Evolutionary conservation across 352 stramenopile species (phyloP).

Genomic region (Phytopythium boreale): DNA sequence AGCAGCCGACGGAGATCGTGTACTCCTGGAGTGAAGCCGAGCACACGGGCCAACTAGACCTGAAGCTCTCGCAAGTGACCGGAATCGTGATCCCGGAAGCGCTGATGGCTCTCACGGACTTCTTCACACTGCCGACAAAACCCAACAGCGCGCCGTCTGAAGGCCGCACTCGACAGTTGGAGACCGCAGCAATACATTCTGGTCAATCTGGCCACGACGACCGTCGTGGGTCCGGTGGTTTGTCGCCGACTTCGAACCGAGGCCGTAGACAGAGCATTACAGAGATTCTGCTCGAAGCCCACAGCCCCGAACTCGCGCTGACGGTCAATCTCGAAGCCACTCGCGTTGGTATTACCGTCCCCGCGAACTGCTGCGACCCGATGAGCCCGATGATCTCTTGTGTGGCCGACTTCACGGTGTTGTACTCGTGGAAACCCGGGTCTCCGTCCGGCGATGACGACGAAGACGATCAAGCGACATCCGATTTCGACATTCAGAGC

Average conservation of each 20-base stretch:
- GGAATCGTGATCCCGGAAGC: constrained; percentile 53
- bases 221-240: neutral
- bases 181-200: neutral
- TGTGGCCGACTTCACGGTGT: constrained; percentile 49
- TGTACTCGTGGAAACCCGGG: constrained; percentile 49
- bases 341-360: constrained; percentile 51
- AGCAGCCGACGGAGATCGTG: constrained; percentile 32
- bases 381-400: constrained; percentile 47
- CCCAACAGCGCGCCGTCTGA: neutral
- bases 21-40: constrained; percentile 62
- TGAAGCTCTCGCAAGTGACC: constrained; percentile 44
- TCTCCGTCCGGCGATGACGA: constrained; percentile 6
- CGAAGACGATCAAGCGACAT: constrained; percentile 10
- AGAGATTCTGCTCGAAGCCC: constrained; percentile 40
- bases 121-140: constrained; percentile 46
- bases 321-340: constrained; percentile 41
- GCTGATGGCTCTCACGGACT: constrained; percentile 40
- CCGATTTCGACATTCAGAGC: constrained; percentile 69
- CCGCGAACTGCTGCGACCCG: constrained; percentile 40
- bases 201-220: neutral
- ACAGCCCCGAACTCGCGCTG: constrained; percentile 43
- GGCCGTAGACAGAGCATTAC: constrained; percentile 46
- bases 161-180: neutral
- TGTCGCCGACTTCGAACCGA: constrained; percentile 1
- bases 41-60: constrained; percentile 42